Percentiles rank a stretch among this genome's conserved stretches.
Evolutionary conservation across 768 basidiomycete species (phyloP).

Genomic region (Lactarius quietus): DNA sequence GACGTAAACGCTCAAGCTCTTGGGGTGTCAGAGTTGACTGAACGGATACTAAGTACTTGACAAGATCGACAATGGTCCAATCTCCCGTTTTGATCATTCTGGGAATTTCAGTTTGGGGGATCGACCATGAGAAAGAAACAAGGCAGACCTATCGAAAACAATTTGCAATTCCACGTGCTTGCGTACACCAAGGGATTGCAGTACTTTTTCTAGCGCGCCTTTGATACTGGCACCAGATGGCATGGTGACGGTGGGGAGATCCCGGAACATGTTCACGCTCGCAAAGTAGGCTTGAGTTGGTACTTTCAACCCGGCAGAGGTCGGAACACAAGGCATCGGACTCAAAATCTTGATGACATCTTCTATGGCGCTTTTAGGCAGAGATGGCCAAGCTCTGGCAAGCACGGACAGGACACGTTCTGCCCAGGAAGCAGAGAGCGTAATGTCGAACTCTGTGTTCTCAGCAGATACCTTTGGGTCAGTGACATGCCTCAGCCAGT

Average conservation of each 20-base stretch:
- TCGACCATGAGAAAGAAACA: background rate
- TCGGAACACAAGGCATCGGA: constrained; percentile 48
- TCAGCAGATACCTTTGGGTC: constrained; percentile 41
- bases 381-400: constrained; percentile 67
- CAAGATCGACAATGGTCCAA: constrained; percentile 83
- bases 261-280: constrained; percentile 84
- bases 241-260: constrained; percentile 75
- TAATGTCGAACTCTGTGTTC: constrained; percentile 56
- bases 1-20: constrained; percentile 52
- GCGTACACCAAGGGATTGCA: constrained; percentile 75
- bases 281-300: constrained; percentile 80
- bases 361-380: constrained; percentile 45
- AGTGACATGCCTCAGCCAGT: constrained; percentile 73
- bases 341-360: constrained; percentile 43
- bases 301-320: constrained; percentile 60
- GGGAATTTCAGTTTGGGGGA: background rate
- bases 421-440: constrained; percentile 64
- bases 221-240: constrained; percentile 63
- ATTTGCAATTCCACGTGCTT: constrained; percentile 91
- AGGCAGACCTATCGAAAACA: constrained; percentile 75
- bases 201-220: constrained; percentile 64
- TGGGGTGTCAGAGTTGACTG: constrained; percentile 54
- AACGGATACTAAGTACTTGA: constrained; percentile 84
- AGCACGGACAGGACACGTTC: constrained; percentile 72
- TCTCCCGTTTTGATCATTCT: constrained; percentile 89